These are phyloP conservation scores for Geranomyces michiganensis DNA, from an alignment of 192 early-diverging fungal genomes.

Conservation along the genomic window DNA sequence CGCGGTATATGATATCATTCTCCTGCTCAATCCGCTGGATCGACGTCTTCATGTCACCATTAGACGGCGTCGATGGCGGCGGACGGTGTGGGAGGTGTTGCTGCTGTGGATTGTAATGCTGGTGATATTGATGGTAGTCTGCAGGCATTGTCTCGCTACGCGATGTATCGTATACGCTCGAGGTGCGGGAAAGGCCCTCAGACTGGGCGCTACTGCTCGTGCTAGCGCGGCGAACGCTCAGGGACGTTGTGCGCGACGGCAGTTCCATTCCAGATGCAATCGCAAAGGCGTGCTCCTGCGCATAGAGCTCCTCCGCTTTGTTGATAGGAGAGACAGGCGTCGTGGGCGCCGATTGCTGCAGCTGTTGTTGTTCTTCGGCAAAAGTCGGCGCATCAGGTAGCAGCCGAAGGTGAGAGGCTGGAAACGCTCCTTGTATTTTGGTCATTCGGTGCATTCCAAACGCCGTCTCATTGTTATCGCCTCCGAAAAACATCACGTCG, in stretches of 20 bases:
- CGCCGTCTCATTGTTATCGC: conserved; percentile 5
- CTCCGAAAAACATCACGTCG: conserved; percentile 17
- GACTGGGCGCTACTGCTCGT: conserved; percentile 10
- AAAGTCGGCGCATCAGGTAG: not conserved
- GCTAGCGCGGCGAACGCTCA: not conserved
- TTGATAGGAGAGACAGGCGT: not conserved
- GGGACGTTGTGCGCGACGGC: conserved; percentile 12
- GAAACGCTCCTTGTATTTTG: conserved; percentile 23
- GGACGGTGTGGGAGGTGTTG: not conserved
- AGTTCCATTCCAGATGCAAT: conserved; percentile 7
- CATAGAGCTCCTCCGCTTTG: not conserved
- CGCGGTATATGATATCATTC: conserved; percentile 19
- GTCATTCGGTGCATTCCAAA: conserved; percentile 17
- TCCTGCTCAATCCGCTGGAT: conserved; percentile 18
- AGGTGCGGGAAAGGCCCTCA: not conserved
- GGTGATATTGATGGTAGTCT: no score
- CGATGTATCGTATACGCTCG: not conserved
- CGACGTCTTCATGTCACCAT: conserved; percentile 1
- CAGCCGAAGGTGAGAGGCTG: conserved; percentile 5
- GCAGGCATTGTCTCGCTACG: no score
- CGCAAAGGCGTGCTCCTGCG: not conserved
- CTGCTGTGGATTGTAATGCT: no score
- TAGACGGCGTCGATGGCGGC: not conserved
- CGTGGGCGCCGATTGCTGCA: not conserved
- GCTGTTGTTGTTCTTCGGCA: not conserved